These are phyloP conservation scores for Penicillium oxalicum DNA, from an alignment of 2,329 filamentous ascomycete species.

Conservation along the genomic window DNA sequence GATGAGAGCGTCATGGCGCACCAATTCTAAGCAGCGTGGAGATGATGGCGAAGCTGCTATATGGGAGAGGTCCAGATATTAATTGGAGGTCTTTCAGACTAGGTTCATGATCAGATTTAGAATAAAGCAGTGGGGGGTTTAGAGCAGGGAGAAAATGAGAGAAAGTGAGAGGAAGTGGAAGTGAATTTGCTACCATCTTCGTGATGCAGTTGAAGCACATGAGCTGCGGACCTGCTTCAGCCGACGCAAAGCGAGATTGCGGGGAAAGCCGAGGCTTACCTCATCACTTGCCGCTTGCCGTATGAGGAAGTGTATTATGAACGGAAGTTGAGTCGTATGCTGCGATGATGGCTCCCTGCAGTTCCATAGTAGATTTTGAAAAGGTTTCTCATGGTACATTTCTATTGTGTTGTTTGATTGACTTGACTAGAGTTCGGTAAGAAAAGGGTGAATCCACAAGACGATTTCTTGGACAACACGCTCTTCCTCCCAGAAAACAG, in stretches of 20 bases:
- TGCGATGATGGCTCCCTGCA: too few species aligned
- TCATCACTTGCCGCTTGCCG: conserved; percentile 6
- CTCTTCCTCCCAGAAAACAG: too few species aligned
- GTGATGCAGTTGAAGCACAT: conserved; percentile 5
- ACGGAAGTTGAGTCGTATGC: not conserved
- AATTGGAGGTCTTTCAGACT: not conserved
- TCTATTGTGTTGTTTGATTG: too few species aligned
- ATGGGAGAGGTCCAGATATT: not conserved
- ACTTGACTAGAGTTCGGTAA: too few species aligned
- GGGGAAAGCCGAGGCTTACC: conserved; percentile 24
- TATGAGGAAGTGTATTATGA: not conserved
- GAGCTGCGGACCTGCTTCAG: conserved; percentile 16
- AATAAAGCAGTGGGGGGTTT: conserved; percentile 2
- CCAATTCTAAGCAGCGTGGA: conserved; percentile 1
- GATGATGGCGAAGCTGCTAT: conserved; percentile 3
- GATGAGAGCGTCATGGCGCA: conserved; percentile 33
- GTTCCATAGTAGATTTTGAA: too few species aligned
- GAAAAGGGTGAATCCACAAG: too few species aligned
- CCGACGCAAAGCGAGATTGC: conserved; percentile 37
- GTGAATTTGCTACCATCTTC: not conserved
- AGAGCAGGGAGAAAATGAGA: not conserved
- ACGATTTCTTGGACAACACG: too few species aligned
- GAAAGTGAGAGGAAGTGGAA: not conserved
- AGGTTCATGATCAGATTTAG: conserved; percentile 10
- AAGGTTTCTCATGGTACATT: too few species aligned